These are phyloP conservation scores for Talaromyces sp. DNA, from an alignment of 2,329 filamentous ascomycete genomes.

Conservation along the genomic window DNA sequence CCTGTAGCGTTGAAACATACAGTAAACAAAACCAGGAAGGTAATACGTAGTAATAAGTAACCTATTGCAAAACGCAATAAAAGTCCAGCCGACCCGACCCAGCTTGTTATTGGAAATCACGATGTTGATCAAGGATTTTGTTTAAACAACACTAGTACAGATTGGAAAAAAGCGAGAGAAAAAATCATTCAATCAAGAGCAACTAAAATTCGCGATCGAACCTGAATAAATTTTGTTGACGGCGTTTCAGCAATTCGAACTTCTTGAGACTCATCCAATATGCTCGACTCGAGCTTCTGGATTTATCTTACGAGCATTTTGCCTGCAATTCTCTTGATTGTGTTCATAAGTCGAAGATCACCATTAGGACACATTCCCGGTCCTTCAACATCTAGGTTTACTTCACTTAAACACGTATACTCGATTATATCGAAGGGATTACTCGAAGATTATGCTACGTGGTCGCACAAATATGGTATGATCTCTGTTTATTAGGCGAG, in stretches of 20 bases:
- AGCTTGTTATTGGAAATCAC: background rate
- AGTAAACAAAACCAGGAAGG: background rate
- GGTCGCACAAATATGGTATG: background rate
- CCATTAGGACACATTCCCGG: background rate
- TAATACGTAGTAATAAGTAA: background rate
- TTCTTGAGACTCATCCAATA: background rate
- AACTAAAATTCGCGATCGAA: background rate
- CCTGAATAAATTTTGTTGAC: background rate
- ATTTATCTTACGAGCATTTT: background rate
- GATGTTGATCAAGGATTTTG: background rate
- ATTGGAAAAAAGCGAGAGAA: background rate
- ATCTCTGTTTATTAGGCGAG: background rate
- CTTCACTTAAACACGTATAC: background rate
- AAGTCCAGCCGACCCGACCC: background rate
- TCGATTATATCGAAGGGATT: background rate
- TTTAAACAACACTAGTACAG: background rate
- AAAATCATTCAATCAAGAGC: background rate
- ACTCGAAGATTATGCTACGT: background rate
- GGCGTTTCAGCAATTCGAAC: background rate
- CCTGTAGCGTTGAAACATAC: background rate
- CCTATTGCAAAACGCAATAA: background rate
- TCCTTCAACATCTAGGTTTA: background rate
- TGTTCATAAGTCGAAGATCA: background rate
- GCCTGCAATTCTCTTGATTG: background rate
- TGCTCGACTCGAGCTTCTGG: background rate